Conservation (phyloP, 2,329 filamentous ascomycete species). For the Beauveria sp. region DNA sequence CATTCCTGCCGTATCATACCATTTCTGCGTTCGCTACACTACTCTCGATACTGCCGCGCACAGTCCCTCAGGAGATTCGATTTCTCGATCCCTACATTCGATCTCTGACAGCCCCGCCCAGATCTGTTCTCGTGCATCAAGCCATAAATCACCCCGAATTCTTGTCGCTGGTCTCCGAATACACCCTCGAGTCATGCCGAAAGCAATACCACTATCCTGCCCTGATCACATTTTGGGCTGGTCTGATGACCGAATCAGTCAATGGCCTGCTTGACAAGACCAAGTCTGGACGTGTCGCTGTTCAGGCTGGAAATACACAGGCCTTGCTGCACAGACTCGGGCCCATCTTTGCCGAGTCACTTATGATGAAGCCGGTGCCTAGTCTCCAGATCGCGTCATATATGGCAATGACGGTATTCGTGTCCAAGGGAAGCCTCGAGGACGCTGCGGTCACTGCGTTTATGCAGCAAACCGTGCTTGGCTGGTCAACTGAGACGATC, state of each 20-base stretch:
- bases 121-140: conserved; percentile 75
- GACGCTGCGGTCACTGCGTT: conserved; percentile 76
- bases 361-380: conserved; percentile 66
- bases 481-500: conserved; percentile 68
- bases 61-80: conserved; percentile 66
- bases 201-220: conserved; percentile 67
- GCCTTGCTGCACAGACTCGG: conserved; percentile 60
- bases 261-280: conserved; percentile 73
- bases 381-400: conserved; percentile 83
- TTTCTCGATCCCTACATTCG: conserved; percentile 84
- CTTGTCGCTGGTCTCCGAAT: conserved; percentile 67
- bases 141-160: conserved; percentile 72
- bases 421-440: conserved; percentile 70
- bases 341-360: conserved; percentile 67
- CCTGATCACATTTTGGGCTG: conserved; percentile 84
- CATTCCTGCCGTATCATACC: conserved; percentile 88
- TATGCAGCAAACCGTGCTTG: conserved; percentile 79
- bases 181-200: conserved; percentile 68
- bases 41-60: conserved; percentile 75
- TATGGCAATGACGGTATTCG: conserved; percentile 82
- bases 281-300: conserved; percentile 64
- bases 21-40: conserved; percentile 79
- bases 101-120: conserved; percentile 66
- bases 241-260: conserved; percentile 77
- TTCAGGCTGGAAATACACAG: conserved; percentile 76